A percentile compares a stretch with the other conserved stretches of the same genome.
Evolutionary conservation across 257 asterid species (phyloP).

Genomic region (Plantago ovata): DNA sequence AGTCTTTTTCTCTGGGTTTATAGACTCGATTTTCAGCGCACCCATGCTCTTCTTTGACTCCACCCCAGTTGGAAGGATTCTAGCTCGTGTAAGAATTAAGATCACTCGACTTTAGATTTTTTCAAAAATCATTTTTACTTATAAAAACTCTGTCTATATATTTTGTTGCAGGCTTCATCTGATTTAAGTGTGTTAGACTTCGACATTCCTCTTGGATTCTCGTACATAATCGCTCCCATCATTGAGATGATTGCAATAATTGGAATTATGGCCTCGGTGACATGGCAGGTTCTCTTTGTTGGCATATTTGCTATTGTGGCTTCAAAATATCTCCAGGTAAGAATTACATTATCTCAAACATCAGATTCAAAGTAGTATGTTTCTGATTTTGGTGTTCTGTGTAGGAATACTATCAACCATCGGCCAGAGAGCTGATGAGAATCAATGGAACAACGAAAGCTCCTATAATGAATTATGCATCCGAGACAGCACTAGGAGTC

Average conservation of each 20-base stretch:
- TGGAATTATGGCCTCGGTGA: slow-evolving; percentile 55
- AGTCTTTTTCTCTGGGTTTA: slow-evolving; percentile 56
- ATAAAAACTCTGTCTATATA: background rate
- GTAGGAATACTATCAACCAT: slow-evolving; percentile 70
- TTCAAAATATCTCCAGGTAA: slow-evolving; percentile 72
- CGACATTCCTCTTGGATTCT: slow-evolving; percentile 53
- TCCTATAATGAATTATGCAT: slow-evolving; percentile 66
- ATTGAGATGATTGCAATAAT: slow-evolving; percentile 49
- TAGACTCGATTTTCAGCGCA: slow-evolving; percentile 55
- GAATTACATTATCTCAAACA: background rate
- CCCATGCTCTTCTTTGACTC: slow-evolving; percentile 87
- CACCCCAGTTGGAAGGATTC: slow-evolving; percentile 75
- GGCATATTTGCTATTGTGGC: slow-evolving; percentile 52
- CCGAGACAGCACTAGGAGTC: slow-evolving; percentile 77
- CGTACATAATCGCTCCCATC: slow-evolving; percentile 32
- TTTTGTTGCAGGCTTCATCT: slow-evolving; percentile 56
- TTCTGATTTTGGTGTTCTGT: background rate
- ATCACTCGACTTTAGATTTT: background rate
- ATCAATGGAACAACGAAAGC: slow-evolving; percentile 86
- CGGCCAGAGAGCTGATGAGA: slow-evolving; percentile 78
- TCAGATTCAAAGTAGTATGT: background rate
- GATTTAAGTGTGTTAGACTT: slow-evolving; percentile 68
- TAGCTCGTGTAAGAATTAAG: slow-evolving; percentile 54
- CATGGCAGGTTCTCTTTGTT: slow-evolving; percentile 80
- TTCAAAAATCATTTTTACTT: background rate